Conservation (phyloP, 768 basidiomycete genomes). For the Rhodosporidiobolus sp. region DNA sequence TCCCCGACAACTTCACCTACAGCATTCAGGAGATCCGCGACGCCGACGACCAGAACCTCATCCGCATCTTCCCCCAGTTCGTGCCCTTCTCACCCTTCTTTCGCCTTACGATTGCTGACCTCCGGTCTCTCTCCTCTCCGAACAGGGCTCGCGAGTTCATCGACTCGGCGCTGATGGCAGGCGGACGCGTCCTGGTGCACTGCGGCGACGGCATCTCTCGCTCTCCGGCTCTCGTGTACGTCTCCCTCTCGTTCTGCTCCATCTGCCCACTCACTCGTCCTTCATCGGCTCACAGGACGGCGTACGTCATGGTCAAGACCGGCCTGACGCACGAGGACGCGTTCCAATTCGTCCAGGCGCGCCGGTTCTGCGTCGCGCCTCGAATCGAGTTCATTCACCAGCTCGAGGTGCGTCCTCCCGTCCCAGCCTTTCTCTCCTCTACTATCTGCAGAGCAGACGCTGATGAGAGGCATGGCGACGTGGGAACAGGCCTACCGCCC, state of each 20-base stretch:
- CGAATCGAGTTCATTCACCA: conserved; percentile 88
- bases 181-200: conserved; percentile 42
- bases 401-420: conserved; percentile 58
- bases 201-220: conserved; percentile 46
- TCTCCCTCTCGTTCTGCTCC: background rate
- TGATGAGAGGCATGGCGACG: too few species aligned
- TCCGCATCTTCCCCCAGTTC: conserved; percentile 80
- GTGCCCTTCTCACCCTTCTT: conserved; percentile 32
- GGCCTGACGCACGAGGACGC: conserved; percentile 42
- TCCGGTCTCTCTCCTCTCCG: background rate
- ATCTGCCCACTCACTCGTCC: background rate
- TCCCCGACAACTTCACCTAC: conserved; percentile 73
- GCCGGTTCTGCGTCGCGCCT: conserved; percentile 88
- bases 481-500: conserved; percentile 88
- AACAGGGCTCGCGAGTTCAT: conserved; percentile 42
- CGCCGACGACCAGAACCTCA: conserved; percentile 91
- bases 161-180: conserved; percentile 24
- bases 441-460: too few species aligned
- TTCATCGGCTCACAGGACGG: conserved; percentile 20
- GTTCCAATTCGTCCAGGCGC: conserved; percentile 46
- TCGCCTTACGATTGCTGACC: background rate
- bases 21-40: conserved; percentile 82
- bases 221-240: conserved; percentile 44
- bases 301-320: conserved; percentile 43
- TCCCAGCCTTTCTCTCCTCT: conserved; percentile 49